These are phyloP conservation scores for Thecaphora frezii DNA, from an alignment of 1,284 basidiomycete species.

Conservation along the genomic window DNA sequence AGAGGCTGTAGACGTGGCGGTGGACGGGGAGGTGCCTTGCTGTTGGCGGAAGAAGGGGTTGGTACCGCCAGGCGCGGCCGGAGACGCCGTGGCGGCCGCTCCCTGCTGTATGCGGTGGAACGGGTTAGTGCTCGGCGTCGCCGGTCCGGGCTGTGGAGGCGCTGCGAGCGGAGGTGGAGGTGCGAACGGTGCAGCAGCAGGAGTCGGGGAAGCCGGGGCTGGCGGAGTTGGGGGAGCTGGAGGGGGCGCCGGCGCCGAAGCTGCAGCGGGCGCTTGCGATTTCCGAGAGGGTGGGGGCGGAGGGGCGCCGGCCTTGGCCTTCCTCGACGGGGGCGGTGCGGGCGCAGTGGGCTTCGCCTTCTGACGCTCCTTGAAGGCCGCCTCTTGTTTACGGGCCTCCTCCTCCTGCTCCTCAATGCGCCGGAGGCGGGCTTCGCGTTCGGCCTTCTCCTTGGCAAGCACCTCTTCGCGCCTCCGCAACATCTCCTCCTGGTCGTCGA, in stretches of 20 bases:
- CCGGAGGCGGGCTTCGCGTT: slow-evolving; percentile 43
- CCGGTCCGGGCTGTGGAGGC: slow-evolving; percentile 19
- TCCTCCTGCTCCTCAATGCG: slow-evolving; percentile 52
- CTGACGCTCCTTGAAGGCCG: slow-evolving; percentile 49
- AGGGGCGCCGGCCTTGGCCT: slow-evolving; percentile 18
- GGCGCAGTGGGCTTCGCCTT: slow-evolving; percentile 23
- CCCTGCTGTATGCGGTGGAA: slow-evolving; percentile 51
- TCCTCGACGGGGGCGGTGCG: slow-evolving; percentile 29
- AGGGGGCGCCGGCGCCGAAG: slow-evolving; percentile 30
- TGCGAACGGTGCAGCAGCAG: slow-evolving; percentile 10
- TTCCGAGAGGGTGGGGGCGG: slow-evolving; percentile 42
- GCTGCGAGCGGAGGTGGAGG: slow-evolving; percentile 15
- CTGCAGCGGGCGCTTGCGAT: slow-evolving; percentile 21
- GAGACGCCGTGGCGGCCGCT: slow-evolving; percentile 15
- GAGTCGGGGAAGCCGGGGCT: slow-evolving; percentile 23
- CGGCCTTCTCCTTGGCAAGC: slow-evolving; percentile 50
- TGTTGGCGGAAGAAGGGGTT: slow-evolving; percentile 53
- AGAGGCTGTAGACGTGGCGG: slow-evolving; percentile 10
- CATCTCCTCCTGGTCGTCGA: slow-evolving; percentile 46
- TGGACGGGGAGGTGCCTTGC: slow-evolving; percentile 6
- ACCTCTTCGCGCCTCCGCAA: slow-evolving; percentile 50
- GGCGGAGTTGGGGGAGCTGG: slow-evolving; percentile 29
- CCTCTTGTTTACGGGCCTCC: slow-evolving; percentile 46
- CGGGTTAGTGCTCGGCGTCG: slow-evolving; percentile 43
- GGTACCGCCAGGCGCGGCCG: slow-evolving; percentile 28